Conservation (phyloP, 495 filamentous ascomycete genomes). For the Aspergillus hancockii region DNA sequence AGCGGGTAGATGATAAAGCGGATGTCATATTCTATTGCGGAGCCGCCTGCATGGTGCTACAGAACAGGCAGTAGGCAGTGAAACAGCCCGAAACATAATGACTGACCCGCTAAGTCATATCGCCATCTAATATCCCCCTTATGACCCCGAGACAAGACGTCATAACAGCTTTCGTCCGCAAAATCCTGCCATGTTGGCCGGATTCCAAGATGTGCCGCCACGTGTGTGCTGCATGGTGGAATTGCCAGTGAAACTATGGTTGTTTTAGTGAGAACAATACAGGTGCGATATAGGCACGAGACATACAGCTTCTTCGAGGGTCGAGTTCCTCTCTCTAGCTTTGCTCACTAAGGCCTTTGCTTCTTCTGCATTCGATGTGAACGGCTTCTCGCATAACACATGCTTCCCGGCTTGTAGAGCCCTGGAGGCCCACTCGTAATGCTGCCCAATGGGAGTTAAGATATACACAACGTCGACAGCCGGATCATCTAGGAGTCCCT, state of each 20-base stretch:
- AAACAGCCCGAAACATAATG: not conserved
- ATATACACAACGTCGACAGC: constrained; percentile 54
- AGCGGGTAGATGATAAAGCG: constrained; percentile 27
- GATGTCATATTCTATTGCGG: constrained; percentile 28
- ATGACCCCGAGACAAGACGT: constrained; percentile 18
- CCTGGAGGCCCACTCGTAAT: constrained; percentile 56
- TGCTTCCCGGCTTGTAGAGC: constrained; percentile 57
- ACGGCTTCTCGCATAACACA: constrained; percentile 60
- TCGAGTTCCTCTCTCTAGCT: constrained; percentile 22
- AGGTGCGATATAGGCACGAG: not conserved
- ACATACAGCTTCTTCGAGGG: constrained; percentile 23
- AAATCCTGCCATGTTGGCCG: constrained; percentile 27
- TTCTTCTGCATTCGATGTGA: constrained; percentile 50
- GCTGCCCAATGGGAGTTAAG: constrained; percentile 51
- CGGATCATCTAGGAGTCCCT: constrained; percentile 49
- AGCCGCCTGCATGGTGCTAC: constrained; percentile 19
- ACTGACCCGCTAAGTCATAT: constrained; percentile 44
- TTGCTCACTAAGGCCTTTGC: constrained; percentile 45
- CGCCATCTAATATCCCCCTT: constrained; percentile 56
- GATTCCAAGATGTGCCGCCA: constrained; percentile 33
- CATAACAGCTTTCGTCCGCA: constrained; percentile 27
- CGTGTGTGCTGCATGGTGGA: constrained; percentile 40
- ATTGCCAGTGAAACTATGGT: constrained; percentile 39
- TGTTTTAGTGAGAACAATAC: not conserved
- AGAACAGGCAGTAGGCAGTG: not conserved